Percentiles rank a stretch among this genome's conserved stretches.
These are phyloP conservation scores for Alternaria sp. DNA, from an alignment of 2,329 filamentous ascomycete species.

Conservation along the genomic window DNA sequence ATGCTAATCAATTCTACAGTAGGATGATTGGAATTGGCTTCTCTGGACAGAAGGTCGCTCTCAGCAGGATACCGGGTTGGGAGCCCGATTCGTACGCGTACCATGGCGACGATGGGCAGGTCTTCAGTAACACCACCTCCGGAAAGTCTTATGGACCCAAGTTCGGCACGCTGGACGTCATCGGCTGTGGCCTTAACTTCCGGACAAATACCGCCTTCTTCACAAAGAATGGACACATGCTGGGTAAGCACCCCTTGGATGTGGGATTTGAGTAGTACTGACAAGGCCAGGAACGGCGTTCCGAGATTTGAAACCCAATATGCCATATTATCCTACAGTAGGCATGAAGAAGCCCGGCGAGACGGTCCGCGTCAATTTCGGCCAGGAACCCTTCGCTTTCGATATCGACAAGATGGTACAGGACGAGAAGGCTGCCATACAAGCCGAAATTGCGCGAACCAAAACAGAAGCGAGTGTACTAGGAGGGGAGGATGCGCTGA, in stretches of 20 bases:
- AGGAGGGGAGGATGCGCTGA: conserved; percentile 76
- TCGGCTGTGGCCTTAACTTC: conserved; percentile 73
- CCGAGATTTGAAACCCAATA: conserved; percentile 67
- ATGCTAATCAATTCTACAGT: conserved; percentile 36
- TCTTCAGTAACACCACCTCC: conserved; percentile 66
- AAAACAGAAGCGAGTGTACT: conserved; percentile 26
- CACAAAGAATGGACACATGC: conserved; percentile 68
- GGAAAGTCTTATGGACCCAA: conserved; percentile 68
- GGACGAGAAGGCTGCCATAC: conserved; percentile 47
- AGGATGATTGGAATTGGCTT: conserved; percentile 67
- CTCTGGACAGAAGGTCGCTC: conserved; percentile 65
- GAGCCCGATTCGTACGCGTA: conserved; percentile 72
- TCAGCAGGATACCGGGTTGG: conserved; percentile 71
- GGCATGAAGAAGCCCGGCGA: conserved; percentile 72
- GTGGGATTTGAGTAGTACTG: conserved; percentile 15
- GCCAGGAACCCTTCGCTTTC: conserved; percentile 80
- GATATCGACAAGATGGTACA: conserved; percentile 85
- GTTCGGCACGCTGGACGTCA: conserved; percentile 66
- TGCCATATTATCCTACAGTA: conserved; percentile 69
- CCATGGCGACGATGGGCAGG: conserved; percentile 71
- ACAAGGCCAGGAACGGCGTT: conserved; percentile 70
- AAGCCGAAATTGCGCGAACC: conserved; percentile 42
- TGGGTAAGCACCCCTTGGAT: conserved; percentile 57
- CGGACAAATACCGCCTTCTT: conserved; percentile 69
- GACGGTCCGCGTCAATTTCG: conserved; percentile 68